These are phyloP conservation scores for Monosporozyma unispora DNA, from an alignment of 805 yeast genomes.

Conservation along the genomic window DNA sequence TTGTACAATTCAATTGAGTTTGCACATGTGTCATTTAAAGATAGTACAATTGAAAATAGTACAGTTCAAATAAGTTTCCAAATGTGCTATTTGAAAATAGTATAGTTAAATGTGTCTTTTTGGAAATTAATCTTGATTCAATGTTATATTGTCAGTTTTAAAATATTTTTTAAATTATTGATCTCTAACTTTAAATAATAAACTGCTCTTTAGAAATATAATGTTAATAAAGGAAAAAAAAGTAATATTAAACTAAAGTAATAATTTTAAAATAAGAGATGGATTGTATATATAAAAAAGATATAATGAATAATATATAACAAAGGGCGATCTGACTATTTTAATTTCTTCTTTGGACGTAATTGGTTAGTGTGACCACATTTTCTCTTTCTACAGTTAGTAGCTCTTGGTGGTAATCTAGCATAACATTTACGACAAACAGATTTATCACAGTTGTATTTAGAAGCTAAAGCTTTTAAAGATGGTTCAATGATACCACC, in stretches of 20 bases:
- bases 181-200: too few species aligned
- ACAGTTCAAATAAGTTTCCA: too few species aligned
- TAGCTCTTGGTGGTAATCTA: constrained; percentile 99
- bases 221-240: too few species aligned
- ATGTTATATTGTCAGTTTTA: too few species aligned
- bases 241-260: background rate
- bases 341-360: constrained; percentile 98
- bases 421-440: constrained; percentile 99
- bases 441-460: constrained; percentile 97
- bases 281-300: background rate
- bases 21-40: too few species aligned
- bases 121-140: too few species aligned
- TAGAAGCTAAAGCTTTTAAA: constrained; percentile 92
- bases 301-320: constrained; percentile 2
- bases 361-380: constrained; percentile 99
- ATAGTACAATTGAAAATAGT: too few species aligned
- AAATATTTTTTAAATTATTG: too few species aligned
- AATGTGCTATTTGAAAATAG: too few species aligned
- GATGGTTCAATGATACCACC: constrained; percentile 93
- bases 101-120: too few species aligned
- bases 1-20: too few species aligned
- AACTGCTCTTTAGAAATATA: too few species aligned
- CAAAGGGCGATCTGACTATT: constrained; percentile 35
- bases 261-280: background rate
- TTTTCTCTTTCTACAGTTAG: constrained; percentile 99